Evolutionary conservation across 139 green algal species (phyloP).

Genomic region (Coelastrella sp.): DNA sequence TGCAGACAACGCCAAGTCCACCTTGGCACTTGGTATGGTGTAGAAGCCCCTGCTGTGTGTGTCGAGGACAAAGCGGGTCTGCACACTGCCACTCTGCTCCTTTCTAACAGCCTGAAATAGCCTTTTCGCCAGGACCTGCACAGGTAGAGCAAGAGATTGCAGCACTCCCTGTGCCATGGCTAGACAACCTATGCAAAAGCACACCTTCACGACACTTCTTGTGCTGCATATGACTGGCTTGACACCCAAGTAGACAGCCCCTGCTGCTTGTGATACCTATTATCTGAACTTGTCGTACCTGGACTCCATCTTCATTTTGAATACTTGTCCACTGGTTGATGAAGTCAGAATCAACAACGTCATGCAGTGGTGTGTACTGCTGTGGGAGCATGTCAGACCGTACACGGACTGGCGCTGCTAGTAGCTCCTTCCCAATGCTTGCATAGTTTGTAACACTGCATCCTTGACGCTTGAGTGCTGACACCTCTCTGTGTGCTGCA

Average conservation of each 20-base stretch:
- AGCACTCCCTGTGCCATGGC: neutral
- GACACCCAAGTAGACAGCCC: neutral
- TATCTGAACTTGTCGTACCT: neutral
- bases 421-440: neutral
- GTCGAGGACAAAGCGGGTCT: neutral
- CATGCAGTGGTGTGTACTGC: neutral
- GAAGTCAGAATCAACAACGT: neutral
- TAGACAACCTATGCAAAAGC: neutral
- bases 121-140: neutral
- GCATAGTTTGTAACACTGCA: slow-evolving; percentile 1
- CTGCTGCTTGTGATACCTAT: neutral
- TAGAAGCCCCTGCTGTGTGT: slow-evolving; percentile 6
- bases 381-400: neutral
- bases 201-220: neutral
- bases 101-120: slow-evolving; percentile 3
- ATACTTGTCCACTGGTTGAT: neutral
- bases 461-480: neutral
- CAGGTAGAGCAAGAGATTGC: neutral
- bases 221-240: neutral
- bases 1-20: too few relatives aligned
- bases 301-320: slow-evolving; percentile 3
- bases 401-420: neutral
- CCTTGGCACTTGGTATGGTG: neutral
- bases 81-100: neutral
- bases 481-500: slow-evolving; percentile 4